Evolutionary conservation across 2,329 filamentous ascomycete species (phyloP).

Genomic region (Ceratocystis ficicola): DNA sequence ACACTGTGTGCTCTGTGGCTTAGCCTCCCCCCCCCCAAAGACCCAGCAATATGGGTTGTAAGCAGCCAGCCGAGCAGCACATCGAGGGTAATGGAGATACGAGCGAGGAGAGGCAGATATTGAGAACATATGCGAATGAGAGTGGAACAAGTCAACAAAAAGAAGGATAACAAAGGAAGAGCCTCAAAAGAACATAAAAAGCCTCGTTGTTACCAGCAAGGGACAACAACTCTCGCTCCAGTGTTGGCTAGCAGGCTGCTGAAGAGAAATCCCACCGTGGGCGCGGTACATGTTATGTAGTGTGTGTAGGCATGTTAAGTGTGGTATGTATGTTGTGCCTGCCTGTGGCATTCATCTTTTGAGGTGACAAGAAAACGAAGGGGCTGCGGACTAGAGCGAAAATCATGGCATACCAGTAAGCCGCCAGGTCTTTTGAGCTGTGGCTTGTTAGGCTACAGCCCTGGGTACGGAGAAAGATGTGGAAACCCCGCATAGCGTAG

Average conservation of each 20-base stretch:
- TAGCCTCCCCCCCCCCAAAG: not conserved
- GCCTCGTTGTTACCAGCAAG: too few relatives aligned
- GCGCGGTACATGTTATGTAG: too few relatives aligned
- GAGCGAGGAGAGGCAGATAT: not conserved
- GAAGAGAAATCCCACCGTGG: too few relatives aligned
- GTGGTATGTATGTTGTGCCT: not conserved
- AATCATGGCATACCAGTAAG: too few relatives aligned
- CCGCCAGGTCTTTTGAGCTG: too few relatives aligned
- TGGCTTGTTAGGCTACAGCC: too few relatives aligned
- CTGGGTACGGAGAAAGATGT: too few relatives aligned
- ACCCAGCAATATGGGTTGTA: not conserved
- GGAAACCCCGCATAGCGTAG: too few relatives aligned
- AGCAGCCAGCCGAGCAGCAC: not conserved
- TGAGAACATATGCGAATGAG: not conserved
- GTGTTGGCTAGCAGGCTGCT: too few relatives aligned
- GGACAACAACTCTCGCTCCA: too few relatives aligned
- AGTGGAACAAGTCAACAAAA: not conserved
- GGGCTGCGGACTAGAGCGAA: too few relatives aligned
- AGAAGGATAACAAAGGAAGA: not conserved
- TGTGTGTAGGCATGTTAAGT: too few relatives aligned
- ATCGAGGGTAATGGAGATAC: not conserved
- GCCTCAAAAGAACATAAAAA: not conserved
- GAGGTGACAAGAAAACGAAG: not conserved
- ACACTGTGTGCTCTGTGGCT: not conserved
- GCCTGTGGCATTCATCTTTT: not conserved